Evolutionary conservation across 495 filamentous ascomycete genomes (phyloP), one percentile per base, ranked within the genome.

Genomic region (Rostrohypoxylon terebratum): DNA sequence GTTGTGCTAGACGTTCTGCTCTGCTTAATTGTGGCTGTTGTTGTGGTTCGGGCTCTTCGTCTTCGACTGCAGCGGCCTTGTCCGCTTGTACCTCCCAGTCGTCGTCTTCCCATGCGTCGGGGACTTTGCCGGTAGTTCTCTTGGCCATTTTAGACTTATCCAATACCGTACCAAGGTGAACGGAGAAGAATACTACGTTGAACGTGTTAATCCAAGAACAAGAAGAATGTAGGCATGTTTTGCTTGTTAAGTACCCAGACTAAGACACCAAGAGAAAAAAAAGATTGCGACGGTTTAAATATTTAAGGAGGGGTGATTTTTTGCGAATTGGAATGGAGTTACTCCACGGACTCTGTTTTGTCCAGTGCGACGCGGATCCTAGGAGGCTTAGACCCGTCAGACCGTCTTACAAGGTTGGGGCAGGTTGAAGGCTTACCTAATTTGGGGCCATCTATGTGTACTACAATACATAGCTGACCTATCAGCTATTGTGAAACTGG

Each of bases 41-140:
- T 72, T 58, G 76, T 75, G 59, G 68, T 14, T 78, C 79, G 66
- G 85, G 74, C 61, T 80, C 79, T 80, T 87, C 78, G 21, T 81
- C 62, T 38, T 48, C 66, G 33, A 14, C 18, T 1, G 70, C 47
- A 23, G 73, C 72, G 57, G 73, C 74, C 48, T 79, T 75, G 76
- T 97, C 93, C 40, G 91, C 93, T 76, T 91, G 84, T 4, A 81
- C 82, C 77, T 94, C 92, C 93, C 93, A 97, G 74, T 97, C 92
- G 71, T 95, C 93, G 63, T 85, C 76, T 63, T 93, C 94, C 94
- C 94, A 97, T 51, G 92, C 93, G 77, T 97, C 89, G 33, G 93
- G 90, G 63, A 89, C 80, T 45, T 82, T 79, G 44, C 75, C 74
- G 63, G 79, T 81, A 54, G 80, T 80, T 64, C 82, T 85, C 72